phyloP scores from a whole-genome alignment of 1,139 yeast genomes.

The Yamadazyma taylorii region DNA sequence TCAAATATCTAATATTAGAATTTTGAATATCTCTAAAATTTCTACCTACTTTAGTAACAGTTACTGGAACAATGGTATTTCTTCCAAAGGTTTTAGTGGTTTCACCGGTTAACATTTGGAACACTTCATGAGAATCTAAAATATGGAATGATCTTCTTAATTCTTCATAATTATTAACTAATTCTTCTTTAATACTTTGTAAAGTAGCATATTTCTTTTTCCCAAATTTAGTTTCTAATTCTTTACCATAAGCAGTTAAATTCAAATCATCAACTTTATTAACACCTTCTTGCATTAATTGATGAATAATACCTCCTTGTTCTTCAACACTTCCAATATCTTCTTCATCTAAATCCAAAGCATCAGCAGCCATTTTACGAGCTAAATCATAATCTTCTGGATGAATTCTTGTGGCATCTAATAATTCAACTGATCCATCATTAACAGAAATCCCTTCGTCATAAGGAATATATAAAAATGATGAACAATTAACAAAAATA shows the following conservation, averaged over 20 bases:
- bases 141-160: constrained; percentile 69
- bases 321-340: constrained; percentile 78
- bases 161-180: constrained; percentile 85
- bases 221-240: constrained; percentile 73
- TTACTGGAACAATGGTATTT: constrained; percentile 79
- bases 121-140: constrained; percentile 71
- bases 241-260: constrained; percentile 91
- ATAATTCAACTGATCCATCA: constrained; percentile 68
- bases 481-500: constrained; percentile 88
- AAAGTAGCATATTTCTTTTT: constrained; percentile 80
- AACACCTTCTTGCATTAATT: constrained; percentile 79
- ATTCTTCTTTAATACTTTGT: constrained; percentile 85
- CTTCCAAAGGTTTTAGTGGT: constrained; percentile 63
- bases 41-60: constrained; percentile 56
- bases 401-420: constrained; percentile 95
- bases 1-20: constrained; percentile 41
- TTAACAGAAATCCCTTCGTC: constrained; percentile 48
- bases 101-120: constrained; percentile 90
- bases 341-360: constrained; percentile 93
- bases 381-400: constrained; percentile 98
- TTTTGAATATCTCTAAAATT: constrained; percentile 35
- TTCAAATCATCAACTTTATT: constrained; percentile 84
- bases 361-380: constrained; percentile 96
- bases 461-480: constrained; percentile 81
- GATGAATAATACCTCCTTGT: constrained; percentile 81